Conservation (phyloP, 352 stramenopile species). For the Blastocystis sp. region DNA sequence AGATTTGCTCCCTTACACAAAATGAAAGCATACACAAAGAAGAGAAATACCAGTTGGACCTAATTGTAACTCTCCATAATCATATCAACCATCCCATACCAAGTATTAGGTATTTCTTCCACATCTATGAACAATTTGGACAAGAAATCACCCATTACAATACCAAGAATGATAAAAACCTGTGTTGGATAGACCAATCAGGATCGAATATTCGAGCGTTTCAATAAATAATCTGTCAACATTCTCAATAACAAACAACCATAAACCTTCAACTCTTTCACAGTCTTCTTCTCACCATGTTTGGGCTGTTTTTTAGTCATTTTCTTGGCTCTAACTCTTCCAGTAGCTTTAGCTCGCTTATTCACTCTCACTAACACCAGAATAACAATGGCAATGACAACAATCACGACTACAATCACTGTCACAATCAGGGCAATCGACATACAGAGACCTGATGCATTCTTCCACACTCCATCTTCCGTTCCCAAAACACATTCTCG, state of each 20-base stretch:
- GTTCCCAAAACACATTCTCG: not conserved
- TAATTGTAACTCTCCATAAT: slow-evolving; percentile 64
- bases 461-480: slow-evolving; percentile 42
- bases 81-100: slow-evolving; percentile 69
- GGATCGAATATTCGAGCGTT: not conserved
- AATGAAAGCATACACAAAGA: slow-evolving; percentile 88
- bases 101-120: slow-evolving; percentile 66
- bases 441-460: slow-evolving; percentile 5
- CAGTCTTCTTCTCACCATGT: not conserved
- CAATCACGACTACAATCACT: not conserved
- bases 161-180: not conserved
- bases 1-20: slow-evolving; percentile 90
- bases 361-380: not conserved
- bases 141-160: slow-evolving; percentile 52
- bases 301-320: not conserved
- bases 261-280: not conserved
- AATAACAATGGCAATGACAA: not conserved
- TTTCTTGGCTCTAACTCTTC: slow-evolving; percentile 3
- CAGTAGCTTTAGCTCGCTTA: not conserved
- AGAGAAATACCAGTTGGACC: slow-evolving; percentile 84
- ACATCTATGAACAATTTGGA: slow-evolving; percentile 76
- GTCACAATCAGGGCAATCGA: slow-evolving; percentile 14
- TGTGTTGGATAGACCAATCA: not conserved
- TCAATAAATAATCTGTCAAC: not conserved
- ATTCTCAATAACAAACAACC: not conserved